Base-by-base conservation (phyloP, 352 stramenopile genomes). In the Elongisporangium anandrum region DNA sequence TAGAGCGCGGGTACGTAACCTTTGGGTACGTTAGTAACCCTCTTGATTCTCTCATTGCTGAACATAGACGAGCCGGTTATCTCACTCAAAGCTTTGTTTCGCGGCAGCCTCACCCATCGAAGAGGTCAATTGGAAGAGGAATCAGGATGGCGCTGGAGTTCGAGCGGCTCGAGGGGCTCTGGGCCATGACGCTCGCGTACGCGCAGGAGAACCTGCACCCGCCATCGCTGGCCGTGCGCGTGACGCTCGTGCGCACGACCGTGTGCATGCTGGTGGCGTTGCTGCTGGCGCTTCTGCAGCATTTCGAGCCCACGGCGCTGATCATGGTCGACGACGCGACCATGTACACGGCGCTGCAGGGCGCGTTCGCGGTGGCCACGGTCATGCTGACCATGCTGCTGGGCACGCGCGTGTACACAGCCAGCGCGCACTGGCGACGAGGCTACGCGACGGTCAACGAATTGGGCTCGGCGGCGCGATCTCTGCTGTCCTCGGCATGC, bases 341-440 rank as follows among this genome's bases (percentile, higher is more conserved):
- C 39, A 26, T 61, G 9, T 23, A 57, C 50, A 63, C 63, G 12
- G 4, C 29, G 29, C 50, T 79, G 34, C 53, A 77, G 26, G 67
- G 79, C 52, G 54, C 75, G 45, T 68, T 85, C 47, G 59, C 72
- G 13, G 60, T 65, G 24, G 69, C 70, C 17, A 75, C 75, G 10
- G 60, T 41, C 5, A 70, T 76, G 45, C 58, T 88, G 16, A 65
- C 70, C 3, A 53, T 88, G 56, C 60, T 86, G 29, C 39, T 88
- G 21, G 68, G 66, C 8, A 61, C 81, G 16, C 63, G 78, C 4
- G 20, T 88, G 12, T 81, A 76, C 59, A 34, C 65, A 1, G 73
- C 75, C 2, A 34, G 79, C 13, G 54, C 60, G 21, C 78, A 81
- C 59, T 88, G 78, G 78, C 76, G 77, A 7, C 54, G 65, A 23